A percentile compares a stretch with the other conserved stretches of the same genome.
These are phyloP conservation scores for Gymnopilus dilepis DNA, from an alignment of 768 basidiomycete genomes.

Conservation along the genomic window DNA sequence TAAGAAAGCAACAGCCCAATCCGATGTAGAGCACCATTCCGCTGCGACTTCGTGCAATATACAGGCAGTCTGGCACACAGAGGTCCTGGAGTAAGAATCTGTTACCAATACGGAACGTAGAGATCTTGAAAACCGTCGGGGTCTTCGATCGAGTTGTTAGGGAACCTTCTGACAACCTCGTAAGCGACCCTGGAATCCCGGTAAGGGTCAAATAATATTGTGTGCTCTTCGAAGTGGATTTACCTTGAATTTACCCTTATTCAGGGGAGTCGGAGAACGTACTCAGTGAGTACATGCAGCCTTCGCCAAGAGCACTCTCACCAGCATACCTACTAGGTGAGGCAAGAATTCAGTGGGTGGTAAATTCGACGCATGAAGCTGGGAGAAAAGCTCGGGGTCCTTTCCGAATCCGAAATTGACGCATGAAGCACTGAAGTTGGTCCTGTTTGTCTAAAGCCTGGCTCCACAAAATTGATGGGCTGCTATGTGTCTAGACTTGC, in stretches of 20 bases:
- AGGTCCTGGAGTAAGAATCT: too few relatives aligned
- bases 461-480: too few relatives aligned
- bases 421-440: too few relatives aligned
- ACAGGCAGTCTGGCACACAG: background rate
- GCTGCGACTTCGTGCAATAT: background rate
- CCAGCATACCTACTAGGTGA: background rate
- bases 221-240: background rate
- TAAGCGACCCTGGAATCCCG: background rate
- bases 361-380: too few relatives aligned
- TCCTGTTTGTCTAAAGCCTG: too few relatives aligned
- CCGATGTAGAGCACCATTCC: background rate
- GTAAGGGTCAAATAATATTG: background rate
- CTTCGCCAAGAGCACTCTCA: background rate
- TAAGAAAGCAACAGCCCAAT: background rate
- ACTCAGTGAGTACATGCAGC: background rate
- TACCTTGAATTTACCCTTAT: background rate
- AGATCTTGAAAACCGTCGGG: too few relatives aligned
- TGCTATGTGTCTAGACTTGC: too few relatives aligned
- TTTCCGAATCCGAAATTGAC: too few relatives aligned
- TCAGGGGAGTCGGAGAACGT: background rate
- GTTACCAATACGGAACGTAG: too few relatives aligned
- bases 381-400: too few relatives aligned
- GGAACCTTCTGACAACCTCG: background rate
- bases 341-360: background rate
- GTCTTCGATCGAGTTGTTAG: too few relatives aligned